Conservation (phyloP, 164 flowering plant species). For the Euptelea pleiosperma region DNA sequence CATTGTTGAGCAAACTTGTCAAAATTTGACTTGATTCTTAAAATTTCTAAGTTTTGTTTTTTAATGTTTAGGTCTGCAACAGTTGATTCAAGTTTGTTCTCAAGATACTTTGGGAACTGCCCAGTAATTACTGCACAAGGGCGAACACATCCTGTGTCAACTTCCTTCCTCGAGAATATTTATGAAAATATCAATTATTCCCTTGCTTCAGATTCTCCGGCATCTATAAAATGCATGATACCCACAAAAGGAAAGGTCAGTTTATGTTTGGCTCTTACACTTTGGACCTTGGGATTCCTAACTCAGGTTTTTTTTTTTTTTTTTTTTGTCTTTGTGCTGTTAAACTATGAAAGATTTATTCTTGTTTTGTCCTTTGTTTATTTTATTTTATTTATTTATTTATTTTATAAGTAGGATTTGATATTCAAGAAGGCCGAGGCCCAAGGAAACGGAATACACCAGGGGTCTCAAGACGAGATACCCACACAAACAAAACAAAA, state of each 20-base stretch:
- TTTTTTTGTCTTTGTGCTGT: not conserved
- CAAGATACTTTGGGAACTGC: slow-evolving; percentile 76
- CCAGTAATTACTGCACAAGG: slow-evolving; percentile 84
- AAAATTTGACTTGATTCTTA: not conserved
- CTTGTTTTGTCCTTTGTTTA: too few relatives aligned
- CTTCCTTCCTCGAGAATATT: slow-evolving; percentile 80
- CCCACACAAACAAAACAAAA: too few relatives aligned
- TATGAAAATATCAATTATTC: slow-evolving; percentile 62
- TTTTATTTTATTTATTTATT: too few relatives aligned
- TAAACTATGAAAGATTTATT: too few relatives aligned
- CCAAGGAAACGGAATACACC: too few relatives aligned
- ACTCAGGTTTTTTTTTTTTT: not conserved
- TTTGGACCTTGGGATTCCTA: not conserved
- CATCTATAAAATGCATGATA: slow-evolving; percentile 38
- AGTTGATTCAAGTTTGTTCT: slow-evolving; percentile 74
- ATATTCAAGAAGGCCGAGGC: too few relatives aligned
- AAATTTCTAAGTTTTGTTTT: not conserved
- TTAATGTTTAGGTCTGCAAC: slow-evolving; percentile 77
- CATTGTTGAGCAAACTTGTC: not conserved
- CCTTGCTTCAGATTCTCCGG: slow-evolving; percentile 86
- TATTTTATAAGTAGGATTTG: too few relatives aligned
- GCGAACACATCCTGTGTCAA: slow-evolving; percentile 81
- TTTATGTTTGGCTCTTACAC: not conserved
- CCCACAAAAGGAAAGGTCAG: slow-evolving; percentile 47
- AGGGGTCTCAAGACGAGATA: too few relatives aligned